These are phyloP conservation scores for Lentinus tigrinus DNA, from an alignment of 768 basidiomycete genomes.

Conservation along the genomic window DNA sequence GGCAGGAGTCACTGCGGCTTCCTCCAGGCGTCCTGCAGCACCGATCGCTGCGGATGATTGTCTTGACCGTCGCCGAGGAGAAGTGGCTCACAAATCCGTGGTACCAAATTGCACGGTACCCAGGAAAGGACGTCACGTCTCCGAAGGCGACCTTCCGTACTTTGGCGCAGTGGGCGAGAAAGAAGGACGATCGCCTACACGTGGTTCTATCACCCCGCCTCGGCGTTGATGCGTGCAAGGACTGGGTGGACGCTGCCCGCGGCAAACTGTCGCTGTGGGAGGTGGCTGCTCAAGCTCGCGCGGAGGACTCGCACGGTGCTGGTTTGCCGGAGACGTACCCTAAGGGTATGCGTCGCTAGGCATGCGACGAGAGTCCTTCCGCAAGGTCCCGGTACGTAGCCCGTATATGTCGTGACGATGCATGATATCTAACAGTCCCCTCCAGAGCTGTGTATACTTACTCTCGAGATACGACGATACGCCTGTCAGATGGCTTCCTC, in stretches of 20 bases:
- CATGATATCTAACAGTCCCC: background rate
- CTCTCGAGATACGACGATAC: background rate
- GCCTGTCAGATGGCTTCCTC: background rate
- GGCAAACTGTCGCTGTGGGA: slow-evolving; percentile 22
- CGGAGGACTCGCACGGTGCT: slow-evolving; percentile 10
- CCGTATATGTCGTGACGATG: background rate
- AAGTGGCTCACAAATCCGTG: slow-evolving; percentile 22
- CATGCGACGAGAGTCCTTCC: no score
- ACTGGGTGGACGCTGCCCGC: slow-evolving; percentile 22
- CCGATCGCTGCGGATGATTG: slow-evolving; percentile 20
- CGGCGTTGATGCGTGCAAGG: slow-evolving; percentile 3
- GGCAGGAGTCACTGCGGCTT: slow-evolving; percentile 14
- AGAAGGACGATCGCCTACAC: slow-evolving; percentile 18
- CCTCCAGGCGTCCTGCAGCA: slow-evolving; percentile 18
- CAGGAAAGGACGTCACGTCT: slow-evolving; percentile 3
- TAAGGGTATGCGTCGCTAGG: background rate
- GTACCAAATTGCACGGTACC: slow-evolving; percentile 15
- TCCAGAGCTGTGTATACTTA: no score
- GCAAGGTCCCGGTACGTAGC: background rate
- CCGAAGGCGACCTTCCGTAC: slow-evolving; percentile 18
- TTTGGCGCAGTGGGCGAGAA: slow-evolving; percentile 10
- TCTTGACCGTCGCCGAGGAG: slow-evolving; percentile 23
- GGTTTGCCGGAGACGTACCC: slow-evolving; percentile 17
- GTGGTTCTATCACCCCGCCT: slow-evolving; percentile 19
- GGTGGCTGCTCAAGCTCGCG: slow-evolving; percentile 6